Base-by-base conservation (phyloP, 371 early-diverging fungal species). In the Mortierella sp. region DNA sequence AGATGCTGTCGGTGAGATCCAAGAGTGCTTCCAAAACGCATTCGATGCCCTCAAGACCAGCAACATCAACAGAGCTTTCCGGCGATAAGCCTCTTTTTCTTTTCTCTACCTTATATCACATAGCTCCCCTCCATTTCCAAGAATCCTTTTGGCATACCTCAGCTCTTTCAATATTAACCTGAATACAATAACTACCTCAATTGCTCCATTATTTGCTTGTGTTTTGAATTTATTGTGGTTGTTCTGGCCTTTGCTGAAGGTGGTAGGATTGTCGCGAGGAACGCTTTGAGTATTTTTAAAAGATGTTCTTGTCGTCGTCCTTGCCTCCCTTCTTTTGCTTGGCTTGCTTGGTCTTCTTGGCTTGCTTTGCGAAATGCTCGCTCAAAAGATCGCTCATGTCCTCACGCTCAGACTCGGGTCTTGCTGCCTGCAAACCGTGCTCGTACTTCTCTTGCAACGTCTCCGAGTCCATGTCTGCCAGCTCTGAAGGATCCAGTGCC, bases 321-420 rank as follows among this genome's bases (percentile, higher is more conserved):
- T 9, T 83, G 70, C 43, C 89, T 89, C 75, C 82, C 77, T 91
- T 89, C 72, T 86, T 87, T 46, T 93, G 90, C 46, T 93, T 91
- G 71, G 82, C 80, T 80, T 92, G 89, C 85, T 93, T 93, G 82
- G 91, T 88, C 90, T 96, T 96, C 80, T 92, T 93, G 9, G 93
- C 90, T 76, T 93, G 92, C 79, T 91, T 88, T 28, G 85, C 89
- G 13, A 94, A 95, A 87, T 96, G 96, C 78, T 96, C 96, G n/a
- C 94, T 95, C 67, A 96, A 94, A 92, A 96, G 92, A 77, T 98
- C 98, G 0, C 95, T 93, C 48, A 96, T 89, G 74, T 97, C 97
- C 78, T 97, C 97, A 24, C 89, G 88, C 19, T 76, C 83, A 1
- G 86, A 87, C 21, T 78, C 88, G 2, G 92, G 91, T 53, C 89